Evolutionary conservation across 2,329 filamentous ascomycete genomes (phyloP).

Genomic region (Salinomyces thailandicus): DNA sequence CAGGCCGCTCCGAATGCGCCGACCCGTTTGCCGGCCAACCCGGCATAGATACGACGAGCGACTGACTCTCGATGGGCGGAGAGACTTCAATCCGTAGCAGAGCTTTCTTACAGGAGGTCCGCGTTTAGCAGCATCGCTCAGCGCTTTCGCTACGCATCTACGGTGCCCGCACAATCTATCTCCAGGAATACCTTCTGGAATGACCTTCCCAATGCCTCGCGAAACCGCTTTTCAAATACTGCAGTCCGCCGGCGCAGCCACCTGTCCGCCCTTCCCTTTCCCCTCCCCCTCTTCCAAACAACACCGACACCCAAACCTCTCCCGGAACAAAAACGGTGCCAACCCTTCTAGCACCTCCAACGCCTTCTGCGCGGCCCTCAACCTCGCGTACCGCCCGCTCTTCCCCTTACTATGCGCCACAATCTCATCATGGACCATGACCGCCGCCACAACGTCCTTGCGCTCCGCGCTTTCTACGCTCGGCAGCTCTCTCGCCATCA

Average conservation of each 20-base stretch:
- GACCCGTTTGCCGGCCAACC: no score
- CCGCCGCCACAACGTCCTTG: slow-evolving; percentile 51
- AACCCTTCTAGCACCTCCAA: slow-evolving; percentile 42
- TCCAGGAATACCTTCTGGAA: no score
- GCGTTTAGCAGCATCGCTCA: no score
- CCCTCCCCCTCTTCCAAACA: not conserved
- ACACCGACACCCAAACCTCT: slow-evolving; percentile 56
- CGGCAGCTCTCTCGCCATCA: slow-evolving; percentile 43
- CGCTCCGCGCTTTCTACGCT: slow-evolving; percentile 37
- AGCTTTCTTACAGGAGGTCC: no score
- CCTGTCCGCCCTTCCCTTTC: no score
- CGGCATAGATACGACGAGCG: no score
- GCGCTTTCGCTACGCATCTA: no score
- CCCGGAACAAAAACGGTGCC: slow-evolving; percentile 48
- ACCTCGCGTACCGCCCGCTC: slow-evolving; percentile 60
- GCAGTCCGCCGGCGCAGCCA: not conserved
- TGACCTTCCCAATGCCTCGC: not conserved
- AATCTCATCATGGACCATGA: slow-evolving; percentile 65
- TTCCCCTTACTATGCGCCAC: slow-evolving; percentile 54
- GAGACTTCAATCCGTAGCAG: no score
- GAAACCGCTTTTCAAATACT: not conserved
- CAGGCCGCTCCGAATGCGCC: no score
- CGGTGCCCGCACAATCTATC: no score
- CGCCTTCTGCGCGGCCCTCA: slow-evolving; percentile 52
- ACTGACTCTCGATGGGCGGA: no score